Base-by-base conservation (phyloP, 2,329 filamentous ascomycete species). In the Coniochaeta hoffmannii region DNA sequence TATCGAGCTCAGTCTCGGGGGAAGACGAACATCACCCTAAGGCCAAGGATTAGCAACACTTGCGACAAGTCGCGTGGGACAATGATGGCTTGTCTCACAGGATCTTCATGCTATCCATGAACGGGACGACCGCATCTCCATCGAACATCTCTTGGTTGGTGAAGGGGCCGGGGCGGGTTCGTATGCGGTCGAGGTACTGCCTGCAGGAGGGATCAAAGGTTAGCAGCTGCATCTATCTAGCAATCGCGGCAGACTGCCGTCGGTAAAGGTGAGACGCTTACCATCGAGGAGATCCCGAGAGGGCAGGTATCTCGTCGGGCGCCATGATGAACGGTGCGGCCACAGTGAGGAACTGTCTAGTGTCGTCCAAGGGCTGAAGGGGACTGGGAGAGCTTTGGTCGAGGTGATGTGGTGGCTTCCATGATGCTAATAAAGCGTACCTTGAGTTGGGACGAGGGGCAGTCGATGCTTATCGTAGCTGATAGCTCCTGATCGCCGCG, bases 141-240 rank as follows among this genome's bases (percentile, higher is more conserved):
- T 75, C 75, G 26, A 75, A 74, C 15, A 75, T 74, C 8, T 74
- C 82, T 28, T 83, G 79, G 60, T 92, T 87, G 32, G 88, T 92
- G 69, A 89, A 96, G 1, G 94, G 90, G 1, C 94, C 93, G 3
- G 80, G 75, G 31, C 85, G 86, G 57, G 80, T 85, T 56, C 96
- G 81, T 61, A 97, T 85, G 59, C 81, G 86, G 72, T 97, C 85
- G 56, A 97, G 81, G 69, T 96, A 87, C 70, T 83, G 86, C 91
- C 91, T 95, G 60, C 55, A 57, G 30, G 41, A 55, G 38, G 36
- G 58, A 50, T 22, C 36, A 38, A 15, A 35, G 10, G 8, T 50
- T 12, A 44, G 22, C 26, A 50, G 15, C 14, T 44, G 38, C 11
- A 28, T 22, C 8, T 19, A n/a, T 2, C 22, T n/a, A n/a, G n/a